Base-by-base conservation (phyloP, 2,329 filamentous ascomycete species). In the Cladophialophora carrionii region DNA sequence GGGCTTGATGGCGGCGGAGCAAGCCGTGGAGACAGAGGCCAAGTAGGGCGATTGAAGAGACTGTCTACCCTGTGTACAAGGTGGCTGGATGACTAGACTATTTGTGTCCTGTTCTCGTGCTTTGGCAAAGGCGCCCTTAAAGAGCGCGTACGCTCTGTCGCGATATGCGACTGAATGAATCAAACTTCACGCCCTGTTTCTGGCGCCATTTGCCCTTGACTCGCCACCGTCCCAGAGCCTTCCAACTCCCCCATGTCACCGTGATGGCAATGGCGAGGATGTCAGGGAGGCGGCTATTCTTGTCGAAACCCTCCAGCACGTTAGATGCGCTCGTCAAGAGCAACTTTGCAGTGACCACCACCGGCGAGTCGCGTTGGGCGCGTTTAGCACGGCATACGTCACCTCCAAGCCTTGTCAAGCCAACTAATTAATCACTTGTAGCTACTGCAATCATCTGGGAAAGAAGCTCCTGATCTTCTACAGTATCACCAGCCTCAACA, bases 1-100 rank as follows among this genome's bases (percentile, higher is more conserved):
- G 32, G 14, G 34, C 6, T 29, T 69, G 64, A 56, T 51, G 56
- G 57, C 29, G 29, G 41, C 41, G 20, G 64, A 66, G 55, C 61
- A 68, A 57, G 43, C 12, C 4, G 59, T 29, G 41, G 31, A 61
- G 54, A 62, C 37, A 24, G 51, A 56, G 29, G 58, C 55, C 48
- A 22, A 55, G 51, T 41, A 59, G 54, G 29, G 54, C 51, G 53
- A 32, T 26, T 57, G 41, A 51, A 64, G 20, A 51, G 41, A 46
- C 26, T 14, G 46, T 51, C 26, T 24, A 32, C 26, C 46, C 48
- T 34, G 52, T 53, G 51, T 54, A 10, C 29, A 43, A 43, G 17
- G 6, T n/a, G 37, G 37, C 37, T 20, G 37, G 37, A 43, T 43
- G 37, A 14, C 37, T 2, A n/a, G 14, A 43, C 29, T 17, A 14